Evolutionary conservation across 1,284 basidiomycete genomes (phyloP).

Genomic region (Leccinum angustisporum): DNA sequence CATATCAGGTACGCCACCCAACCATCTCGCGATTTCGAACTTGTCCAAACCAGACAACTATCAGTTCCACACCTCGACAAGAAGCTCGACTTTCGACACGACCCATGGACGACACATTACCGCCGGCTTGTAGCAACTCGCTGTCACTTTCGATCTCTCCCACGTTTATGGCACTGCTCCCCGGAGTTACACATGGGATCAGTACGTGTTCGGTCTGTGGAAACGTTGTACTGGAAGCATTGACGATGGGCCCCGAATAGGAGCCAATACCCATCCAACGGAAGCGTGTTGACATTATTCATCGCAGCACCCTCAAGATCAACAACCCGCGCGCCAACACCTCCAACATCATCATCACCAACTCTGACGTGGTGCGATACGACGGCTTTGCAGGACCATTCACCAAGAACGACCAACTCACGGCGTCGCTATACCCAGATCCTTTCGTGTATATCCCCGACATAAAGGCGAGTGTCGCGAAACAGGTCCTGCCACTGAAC

Average conservation of each 20-base stretch:
- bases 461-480: constrained; percentile 49
- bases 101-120: constrained; percentile 51
- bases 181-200: constrained; percentile 64
- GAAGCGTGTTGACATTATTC: constrained; percentile 63
- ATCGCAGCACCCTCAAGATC: constrained; percentile 52
- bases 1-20: constrained; percentile 31
- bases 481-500: constrained; percentile 44
- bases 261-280: constrained; percentile 63
- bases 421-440: constrained; percentile 64
- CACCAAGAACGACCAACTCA: constrained; percentile 78
- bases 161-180: constrained; percentile 68
- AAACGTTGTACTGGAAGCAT: not conserved
- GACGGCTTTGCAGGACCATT: constrained; percentile 70
- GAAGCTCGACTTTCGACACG: constrained; percentile 57
- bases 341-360: constrained; percentile 69
- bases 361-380: constrained; percentile 74
- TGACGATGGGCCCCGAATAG: constrained; percentile 32
- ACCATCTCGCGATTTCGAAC: not conserved
- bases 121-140: constrained; percentile 51
- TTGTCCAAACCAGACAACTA: not conserved
- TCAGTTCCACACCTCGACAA: constrained; percentile 57
- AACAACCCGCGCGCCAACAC: constrained; percentile 60
- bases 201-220: constrained; percentile 37
- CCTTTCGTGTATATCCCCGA: constrained; percentile 58
- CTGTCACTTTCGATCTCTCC: constrained; percentile 52